Conservation (phyloP, 176 grass and related monocot species). For the Triticum timopheevii region DNA sequence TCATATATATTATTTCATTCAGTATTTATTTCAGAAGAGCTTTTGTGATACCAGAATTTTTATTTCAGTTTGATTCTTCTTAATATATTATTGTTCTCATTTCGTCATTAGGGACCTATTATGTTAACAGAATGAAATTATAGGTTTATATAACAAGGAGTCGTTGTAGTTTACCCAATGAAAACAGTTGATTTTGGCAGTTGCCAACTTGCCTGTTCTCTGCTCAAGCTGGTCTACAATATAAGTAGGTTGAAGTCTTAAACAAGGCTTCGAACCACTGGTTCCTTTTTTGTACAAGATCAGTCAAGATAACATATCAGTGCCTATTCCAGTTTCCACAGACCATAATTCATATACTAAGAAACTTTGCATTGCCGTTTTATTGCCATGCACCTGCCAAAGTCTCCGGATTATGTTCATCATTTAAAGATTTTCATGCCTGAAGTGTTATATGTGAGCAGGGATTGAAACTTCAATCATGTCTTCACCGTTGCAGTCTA, state of each 20-base stretch:
- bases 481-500: background rate
- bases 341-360: background rate
- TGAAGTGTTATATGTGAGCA: background rate
- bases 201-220: background rate
- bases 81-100: background rate
- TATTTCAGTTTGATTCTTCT: background rate
- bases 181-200: background rate
- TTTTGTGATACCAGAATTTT: too few relatives aligned
- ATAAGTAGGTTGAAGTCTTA: background rate
- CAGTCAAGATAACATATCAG: background rate
- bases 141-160: background rate
- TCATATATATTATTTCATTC: background rate
- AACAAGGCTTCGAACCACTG: background rate
- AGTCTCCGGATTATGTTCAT: background rate
- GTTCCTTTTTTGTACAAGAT: background rate
- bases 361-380: background rate
- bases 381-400: background rate
- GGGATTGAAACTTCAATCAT: background rate
- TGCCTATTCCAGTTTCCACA: background rate
- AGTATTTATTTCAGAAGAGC: too few relatives aligned
- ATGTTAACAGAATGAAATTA: background rate
- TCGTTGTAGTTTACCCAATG: background rate
- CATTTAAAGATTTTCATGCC: background rate
- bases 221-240: background rate
- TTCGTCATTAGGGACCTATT: background rate